Conservation (phyloP, 352 stramenopile species). For the Phytopythium litorale region DNA sequence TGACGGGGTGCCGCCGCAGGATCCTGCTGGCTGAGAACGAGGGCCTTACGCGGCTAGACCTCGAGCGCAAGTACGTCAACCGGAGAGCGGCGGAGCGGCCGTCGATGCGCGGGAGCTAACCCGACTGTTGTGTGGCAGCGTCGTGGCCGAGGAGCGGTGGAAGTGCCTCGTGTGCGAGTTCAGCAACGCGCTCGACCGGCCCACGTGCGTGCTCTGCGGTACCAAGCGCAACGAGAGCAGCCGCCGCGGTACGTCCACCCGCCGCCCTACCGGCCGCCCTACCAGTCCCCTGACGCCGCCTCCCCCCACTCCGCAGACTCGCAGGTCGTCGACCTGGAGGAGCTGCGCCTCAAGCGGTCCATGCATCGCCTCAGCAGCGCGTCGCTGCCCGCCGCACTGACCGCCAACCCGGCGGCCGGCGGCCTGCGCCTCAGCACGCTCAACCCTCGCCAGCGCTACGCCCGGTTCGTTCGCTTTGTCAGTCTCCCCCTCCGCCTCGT, state of each 20-base stretch:
- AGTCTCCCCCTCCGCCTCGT: neutral
- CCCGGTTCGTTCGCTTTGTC: slow-evolving; percentile 13
- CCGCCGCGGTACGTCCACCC: neutral
- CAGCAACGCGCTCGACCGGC: slow-evolving; percentile 62
- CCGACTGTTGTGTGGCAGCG: neutral
- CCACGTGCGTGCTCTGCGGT: slow-evolving; percentile 61
- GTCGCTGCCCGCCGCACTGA: slow-evolving; percentile 12
- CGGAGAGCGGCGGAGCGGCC: neutral
- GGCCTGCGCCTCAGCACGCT: slow-evolving; percentile 50
- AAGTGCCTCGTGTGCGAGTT: slow-evolving; percentile 79
- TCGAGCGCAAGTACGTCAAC: slow-evolving; percentile 56
- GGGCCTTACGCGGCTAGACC: slow-evolving; percentile 61
- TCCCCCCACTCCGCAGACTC: neutral
- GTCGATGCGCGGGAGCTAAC: neutral
- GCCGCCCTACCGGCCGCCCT: too few relatives aligned
- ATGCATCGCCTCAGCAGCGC: slow-evolving; percentile 8
- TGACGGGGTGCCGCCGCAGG: neutral
- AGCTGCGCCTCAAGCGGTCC: slow-evolving; percentile 17
- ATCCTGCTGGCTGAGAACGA: slow-evolving; percentile 57
- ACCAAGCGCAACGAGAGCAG: slow-evolving; percentile 44
- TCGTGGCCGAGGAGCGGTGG: slow-evolving; percentile 64
- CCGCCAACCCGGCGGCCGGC: slow-evolving; percentile 5
- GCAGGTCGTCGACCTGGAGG: slow-evolving; percentile 6
- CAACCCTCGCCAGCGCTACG: slow-evolving; percentile 75
- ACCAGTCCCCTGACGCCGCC: neutral